These are phyloP conservation scores for Phlyctochytrium bullatum DNA, from an alignment of 192 early-diverging fungal species.

Conservation along the genomic window DNA sequence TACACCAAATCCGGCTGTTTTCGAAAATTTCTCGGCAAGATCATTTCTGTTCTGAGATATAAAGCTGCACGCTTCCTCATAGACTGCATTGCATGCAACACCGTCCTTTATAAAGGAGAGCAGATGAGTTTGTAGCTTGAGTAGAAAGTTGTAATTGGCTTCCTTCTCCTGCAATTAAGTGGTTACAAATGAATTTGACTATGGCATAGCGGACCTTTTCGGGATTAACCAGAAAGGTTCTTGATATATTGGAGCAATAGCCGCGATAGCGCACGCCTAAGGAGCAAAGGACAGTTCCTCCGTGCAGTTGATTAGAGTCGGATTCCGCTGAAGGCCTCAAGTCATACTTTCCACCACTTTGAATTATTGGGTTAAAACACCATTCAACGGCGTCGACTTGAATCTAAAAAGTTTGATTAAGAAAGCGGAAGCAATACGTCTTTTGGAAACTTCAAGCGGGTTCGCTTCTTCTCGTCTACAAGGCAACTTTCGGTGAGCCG, in stretches of 20 bases:
- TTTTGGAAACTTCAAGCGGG: slow-evolving; percentile 62
- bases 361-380: slow-evolving; percentile 92
- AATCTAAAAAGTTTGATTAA: neutral
- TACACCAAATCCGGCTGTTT: slow-evolving; percentile 82
- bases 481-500: slow-evolving; percentile 69
- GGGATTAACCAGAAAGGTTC: slow-evolving; percentile 93
- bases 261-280: slow-evolving; percentile 91
- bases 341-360: slow-evolving; percentile 93
- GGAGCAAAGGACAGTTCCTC: slow-evolving; percentile 89
- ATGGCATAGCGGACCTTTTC: slow-evolving; percentile 52
- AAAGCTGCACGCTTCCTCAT: slow-evolving; percentile 63
- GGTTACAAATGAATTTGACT: neutral
- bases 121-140: slow-evolving; percentile 78
- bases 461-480: slow-evolving; percentile 63
- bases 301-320: slow-evolving; percentile 70
- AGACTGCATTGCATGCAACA: slow-evolving; percentile 72
- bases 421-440: slow-evolving; percentile 50
- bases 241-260: slow-evolving; percentile 91
- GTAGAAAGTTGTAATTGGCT: slow-evolving; percentile 88
- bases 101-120: slow-evolving; percentile 71
- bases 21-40: slow-evolving; percentile 79
- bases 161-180: slow-evolving; percentile 63
- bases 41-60: slow-evolving; percentile 81
- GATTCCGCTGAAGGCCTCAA: slow-evolving; percentile 77
- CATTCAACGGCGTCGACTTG: slow-evolving; percentile 65